Evolutionary conservation across 139 green algal genomes (phyloP), one percentile per base, ranked within the genome.

Genomic region (Chlorella ohadii): DNA sequence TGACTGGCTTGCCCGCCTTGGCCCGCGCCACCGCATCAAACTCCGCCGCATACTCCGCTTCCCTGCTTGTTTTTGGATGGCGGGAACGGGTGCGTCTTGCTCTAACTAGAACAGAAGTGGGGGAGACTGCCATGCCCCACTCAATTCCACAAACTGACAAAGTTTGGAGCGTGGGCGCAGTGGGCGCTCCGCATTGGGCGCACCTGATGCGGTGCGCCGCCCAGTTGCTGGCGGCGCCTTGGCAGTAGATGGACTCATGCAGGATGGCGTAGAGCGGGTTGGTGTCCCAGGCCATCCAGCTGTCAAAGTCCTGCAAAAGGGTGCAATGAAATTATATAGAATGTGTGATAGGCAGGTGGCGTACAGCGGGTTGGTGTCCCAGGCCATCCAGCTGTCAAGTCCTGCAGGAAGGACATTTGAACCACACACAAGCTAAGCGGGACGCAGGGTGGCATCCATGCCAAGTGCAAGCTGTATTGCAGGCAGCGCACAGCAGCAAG

Each of bases 161-260:
- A n/a, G n/a, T n/a, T n/a, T n/a, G n/a, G n/a, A n/a, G n/a, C n/a
- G n/a, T n/a, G n/a, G n/a, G n/a, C n/a, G n/a, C n/a, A n/a, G n/a
- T n/a, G n/a, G n/a, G n/a, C n/a, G n/a, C n/a, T n/a, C n/a, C n/a
- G n/a, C n/a, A n/a, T n/a, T n/a, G n/a, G 12, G 7, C 76, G 1
- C 59, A 72, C 76, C 79, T 56, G 70, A 97, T 84, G 19, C 88
- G 81, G 44, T 97, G 86, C 4, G 93, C 95, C 16, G 94, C 90
- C 94, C 94, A 98, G 78, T 82, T 75, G 34, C 87, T 91, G 15
- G 92, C 86, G 13, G 59, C 85, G 12, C 59, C 83, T 33, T 98
- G 92, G 88, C 94, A 98, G 91, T 99, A 99, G 87, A 98, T 98
- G 23, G 93, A n/a, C 88, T 99, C 97, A 78, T 99, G 97, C 82